A percentile compares a stretch with the other conserved stretches of the same genome.
Evolutionary conservation across 768 basidiomycete species (phyloP).

Genomic region (Amanita rubescens): DNA sequence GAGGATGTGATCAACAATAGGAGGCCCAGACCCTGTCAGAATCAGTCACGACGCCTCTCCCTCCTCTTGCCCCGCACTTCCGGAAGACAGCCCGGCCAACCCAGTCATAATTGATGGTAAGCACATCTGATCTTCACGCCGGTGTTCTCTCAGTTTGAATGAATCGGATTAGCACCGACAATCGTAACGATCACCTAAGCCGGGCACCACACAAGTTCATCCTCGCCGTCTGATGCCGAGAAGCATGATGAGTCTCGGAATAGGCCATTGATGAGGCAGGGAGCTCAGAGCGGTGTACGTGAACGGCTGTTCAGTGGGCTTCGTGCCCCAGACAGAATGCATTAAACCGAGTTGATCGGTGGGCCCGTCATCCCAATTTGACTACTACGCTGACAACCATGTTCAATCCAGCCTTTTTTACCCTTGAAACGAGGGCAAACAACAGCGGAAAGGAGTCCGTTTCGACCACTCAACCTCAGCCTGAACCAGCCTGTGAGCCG

Average conservation of each 20-base stretch:
- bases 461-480: neutral
- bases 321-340: neutral
- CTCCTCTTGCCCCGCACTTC: neutral
- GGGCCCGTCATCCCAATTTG: neutral
- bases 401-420: neutral
- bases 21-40: neutral
- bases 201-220: neutral
- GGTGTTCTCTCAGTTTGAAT: too few species aligned
- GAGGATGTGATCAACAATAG: neutral
- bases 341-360: neutral
- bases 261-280: neutral
- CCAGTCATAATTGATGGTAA: conserved; percentile 5
- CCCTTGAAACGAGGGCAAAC: neutral
- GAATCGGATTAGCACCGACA: neutral
- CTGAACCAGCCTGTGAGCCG: neutral
- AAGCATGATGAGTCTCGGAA: neutral
- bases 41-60: neutral
- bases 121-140: neutral
- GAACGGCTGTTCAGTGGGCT: neutral
- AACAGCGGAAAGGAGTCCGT: neutral
- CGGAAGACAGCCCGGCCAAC: conserved; percentile 4
- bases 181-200: neutral
- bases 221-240: neutral
- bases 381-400: neutral
- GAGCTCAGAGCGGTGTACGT: neutral